Conservation (phyloP, 192 early-diverging fungal species). For the Linderina pennispora region DNA sequence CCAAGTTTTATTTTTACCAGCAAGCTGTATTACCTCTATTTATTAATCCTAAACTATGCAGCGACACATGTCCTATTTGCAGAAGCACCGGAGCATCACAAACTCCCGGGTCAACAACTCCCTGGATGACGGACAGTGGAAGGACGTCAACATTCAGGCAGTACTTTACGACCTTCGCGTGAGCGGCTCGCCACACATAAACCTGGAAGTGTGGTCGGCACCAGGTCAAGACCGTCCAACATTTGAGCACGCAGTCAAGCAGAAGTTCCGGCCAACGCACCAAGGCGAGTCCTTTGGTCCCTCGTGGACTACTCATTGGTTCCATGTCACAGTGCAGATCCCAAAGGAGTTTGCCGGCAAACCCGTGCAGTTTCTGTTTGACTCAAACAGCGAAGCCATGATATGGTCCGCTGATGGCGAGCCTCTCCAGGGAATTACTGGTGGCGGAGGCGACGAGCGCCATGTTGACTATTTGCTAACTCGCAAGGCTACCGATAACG, state of each 20-base stretch:
- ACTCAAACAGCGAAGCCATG: constrained; percentile 81
- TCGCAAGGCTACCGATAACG: constrained; percentile 23
- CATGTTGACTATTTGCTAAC: constrained; percentile 54
- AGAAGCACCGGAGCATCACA: constrained; percentile 71
- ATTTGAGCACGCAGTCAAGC: constrained; percentile 48
- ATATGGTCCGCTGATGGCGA: constrained; percentile 80
- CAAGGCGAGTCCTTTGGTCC: constrained; percentile 84
- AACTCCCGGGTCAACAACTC: constrained; percentile 73
- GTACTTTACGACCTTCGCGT: constrained; percentile 43
- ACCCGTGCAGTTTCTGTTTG: constrained; percentile 74
- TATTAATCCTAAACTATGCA: constrained; percentile 8
- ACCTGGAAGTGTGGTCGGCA: constrained; percentile 45
- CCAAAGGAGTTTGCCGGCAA: constrained; percentile 57
- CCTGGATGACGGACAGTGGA: constrained; percentile 55
- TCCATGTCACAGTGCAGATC: constrained; percentile 59
- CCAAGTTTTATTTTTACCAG: too few relatives aligned
- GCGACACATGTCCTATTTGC: constrained; percentile 31
- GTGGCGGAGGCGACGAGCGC: constrained; percentile 53
- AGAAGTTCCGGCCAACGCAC: constrained; percentile 58
- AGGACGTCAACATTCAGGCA: constrained; percentile 60
- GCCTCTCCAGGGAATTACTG: constrained; percentile 83
- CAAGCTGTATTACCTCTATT: not conserved
- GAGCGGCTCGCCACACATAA: constrained; percentile 47
- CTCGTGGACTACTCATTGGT: constrained; percentile 77
- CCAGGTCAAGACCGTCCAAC: constrained; percentile 48